These are phyloP conservation scores for Naganishia vaughanmartiniae DNA, from an alignment of 768 basidiomycete species.

Conservation along the genomic window DNA sequence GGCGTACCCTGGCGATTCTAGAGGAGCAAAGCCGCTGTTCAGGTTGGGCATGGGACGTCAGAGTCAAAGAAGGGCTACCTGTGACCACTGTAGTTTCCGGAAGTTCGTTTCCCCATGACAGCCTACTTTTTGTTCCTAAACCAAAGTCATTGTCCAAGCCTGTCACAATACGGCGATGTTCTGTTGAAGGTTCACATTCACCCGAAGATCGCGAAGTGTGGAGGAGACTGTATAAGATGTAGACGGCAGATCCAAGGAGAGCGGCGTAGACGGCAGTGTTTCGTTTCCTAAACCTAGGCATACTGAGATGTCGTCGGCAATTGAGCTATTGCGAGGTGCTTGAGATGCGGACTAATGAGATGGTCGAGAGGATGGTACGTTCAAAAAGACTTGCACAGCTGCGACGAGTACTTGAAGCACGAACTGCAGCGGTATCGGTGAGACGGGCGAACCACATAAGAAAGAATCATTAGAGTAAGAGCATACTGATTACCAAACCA, in stretches of 20 bases:
- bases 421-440: too few species aligned
- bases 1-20: conserved; percentile 19
- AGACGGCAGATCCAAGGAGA: neutral
- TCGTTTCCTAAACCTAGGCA: conserved; percentile 8
- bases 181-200: neutral
- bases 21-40: too few species aligned
- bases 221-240: neutral
- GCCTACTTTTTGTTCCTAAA: neutral
- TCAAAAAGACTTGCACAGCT: too few species aligned
- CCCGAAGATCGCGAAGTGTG: neutral
- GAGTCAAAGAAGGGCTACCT: neutral
- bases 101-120: neutral
- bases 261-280: neutral
- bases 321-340: too few species aligned
- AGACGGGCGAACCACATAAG: too few species aligned
- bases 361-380: too few species aligned
- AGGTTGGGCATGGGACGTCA: too few species aligned
- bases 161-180: neutral
- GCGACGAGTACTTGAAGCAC: too few species aligned
- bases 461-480: too few species aligned
- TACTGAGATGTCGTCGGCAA: neutral
- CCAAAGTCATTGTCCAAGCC: neutral
- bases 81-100: neutral
- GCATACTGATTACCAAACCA: too few species aligned
- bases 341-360: too few species aligned